phyloP scores from a whole-genome alignment of 2,329 filamentous ascomycete genomes.

The Penicillium sp. region DNA sequence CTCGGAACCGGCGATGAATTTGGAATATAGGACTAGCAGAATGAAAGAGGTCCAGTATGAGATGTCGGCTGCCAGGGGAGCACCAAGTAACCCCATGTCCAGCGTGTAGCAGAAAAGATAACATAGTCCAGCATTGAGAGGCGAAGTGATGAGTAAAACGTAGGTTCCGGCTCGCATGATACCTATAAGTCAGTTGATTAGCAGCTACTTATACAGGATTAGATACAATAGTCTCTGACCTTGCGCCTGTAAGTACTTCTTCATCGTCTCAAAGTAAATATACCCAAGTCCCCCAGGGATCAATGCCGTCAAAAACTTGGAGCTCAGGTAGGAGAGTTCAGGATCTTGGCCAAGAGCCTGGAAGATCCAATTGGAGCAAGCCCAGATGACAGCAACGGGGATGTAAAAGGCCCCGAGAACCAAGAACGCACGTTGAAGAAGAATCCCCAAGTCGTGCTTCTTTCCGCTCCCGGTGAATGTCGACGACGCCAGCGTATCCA shows the following conservation, averaged over 20 bases:
- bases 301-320: conserved; percentile 65
- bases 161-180: conserved; percentile 63
- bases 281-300: conserved; percentile 81
- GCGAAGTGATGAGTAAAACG: conserved; percentile 57
- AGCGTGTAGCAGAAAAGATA: conserved; percentile 69
- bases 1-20: conserved; percentile 63
- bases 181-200: conserved; percentile 32
- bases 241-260: conserved; percentile 56
- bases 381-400: conserved; percentile 68
- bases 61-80: conserved; percentile 74
- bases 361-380: conserved; percentile 69
- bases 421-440: conserved; percentile 70
- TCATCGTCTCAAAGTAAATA: conserved; percentile 77
- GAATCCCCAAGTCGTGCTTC: conserved; percentile 69
- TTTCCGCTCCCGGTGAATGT: conserved; percentile 76
- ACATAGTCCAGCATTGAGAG: conserved; percentile 54
- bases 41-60: conserved; percentile 82
- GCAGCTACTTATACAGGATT: background rate
- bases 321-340: conserved; percentile 67
- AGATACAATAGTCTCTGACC: conserved; percentile 32
- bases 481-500: conserved; percentile 78
- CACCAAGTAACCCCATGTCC: conserved; percentile 67
- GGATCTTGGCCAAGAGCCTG: conserved; percentile 69
- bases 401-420: conserved; percentile 68
- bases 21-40: conserved; percentile 67